Evolutionary conservation across 169 alveolate genomes (phyloP).

Genomic region (Plasmodium cynomolgi): DNA sequence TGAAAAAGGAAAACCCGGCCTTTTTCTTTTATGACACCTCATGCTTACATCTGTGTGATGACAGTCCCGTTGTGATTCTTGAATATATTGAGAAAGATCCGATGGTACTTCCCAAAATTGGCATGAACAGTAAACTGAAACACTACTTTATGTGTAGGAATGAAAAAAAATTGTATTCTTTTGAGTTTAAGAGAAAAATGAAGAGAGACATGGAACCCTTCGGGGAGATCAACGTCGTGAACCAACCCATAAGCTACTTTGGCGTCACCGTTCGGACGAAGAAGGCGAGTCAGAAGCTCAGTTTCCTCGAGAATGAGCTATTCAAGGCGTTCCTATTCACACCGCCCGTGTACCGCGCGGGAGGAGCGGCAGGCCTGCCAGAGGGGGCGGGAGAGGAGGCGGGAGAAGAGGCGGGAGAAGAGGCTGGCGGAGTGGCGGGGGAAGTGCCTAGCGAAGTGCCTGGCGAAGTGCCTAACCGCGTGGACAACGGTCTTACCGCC

Average conservation of each 20-base stretch:
- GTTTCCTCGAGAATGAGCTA: constrained; percentile 54
- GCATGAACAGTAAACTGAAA: constrained; percentile 65
- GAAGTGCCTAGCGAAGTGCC: not conserved
- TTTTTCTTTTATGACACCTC: constrained; percentile 1
- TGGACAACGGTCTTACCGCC: not conserved
- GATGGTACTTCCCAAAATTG: constrained; percentile 22
- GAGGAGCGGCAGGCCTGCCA: not conserved
- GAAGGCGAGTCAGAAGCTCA: constrained; percentile 33
- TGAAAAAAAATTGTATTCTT: constrained; percentile 28
- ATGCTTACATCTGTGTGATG: constrained; percentile 49
- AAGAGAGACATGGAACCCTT: constrained; percentile 43
- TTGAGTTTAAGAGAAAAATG: constrained; percentile 55
- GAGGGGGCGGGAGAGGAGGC: not conserved
- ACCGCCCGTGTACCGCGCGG: constrained; percentile 10
- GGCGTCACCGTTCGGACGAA: constrained; percentile 54
- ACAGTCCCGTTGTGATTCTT: constrained; percentile 38
- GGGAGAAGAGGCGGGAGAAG: not conserved
- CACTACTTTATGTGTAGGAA: constrained; percentile 39
- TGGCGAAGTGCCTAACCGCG: not conserved
- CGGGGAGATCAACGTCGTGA: constrained; percentile 63
- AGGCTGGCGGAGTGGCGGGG: not conserved
- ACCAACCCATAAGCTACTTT: constrained; percentile 37
- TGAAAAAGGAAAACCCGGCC: constrained; percentile 8
- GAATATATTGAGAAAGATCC: constrained; percentile 69
- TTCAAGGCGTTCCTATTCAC: constrained; percentile 58